A percentile compares a stretch with the other conserved stretches of the same genome.
phyloP scores from a whole-genome alignment of 495 filamentous ascomycete genomes.

The Penicillium ochrochloron region DNA sequence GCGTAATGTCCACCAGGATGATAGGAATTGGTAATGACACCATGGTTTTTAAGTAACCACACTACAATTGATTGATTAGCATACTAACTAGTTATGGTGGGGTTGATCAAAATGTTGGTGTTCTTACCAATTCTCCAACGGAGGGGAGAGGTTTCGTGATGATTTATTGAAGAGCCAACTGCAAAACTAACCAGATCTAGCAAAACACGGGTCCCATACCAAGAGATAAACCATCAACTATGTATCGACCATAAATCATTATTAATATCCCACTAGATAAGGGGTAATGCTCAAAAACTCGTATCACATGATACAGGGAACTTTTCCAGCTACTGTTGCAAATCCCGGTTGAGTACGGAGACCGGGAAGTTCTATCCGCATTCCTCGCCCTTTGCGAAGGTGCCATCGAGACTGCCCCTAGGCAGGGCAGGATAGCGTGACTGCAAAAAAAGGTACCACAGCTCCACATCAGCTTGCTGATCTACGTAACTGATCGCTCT shows the following conservation, averaged over 20 bases:
- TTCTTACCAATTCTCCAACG: no score
- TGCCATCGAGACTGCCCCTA: background rate
- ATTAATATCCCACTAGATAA: background rate
- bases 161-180: no score
- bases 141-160: no score
- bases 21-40: no score
- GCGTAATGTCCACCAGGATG: no score
- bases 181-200: no score
- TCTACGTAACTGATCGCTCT: background rate
- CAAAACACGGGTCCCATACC: no score
- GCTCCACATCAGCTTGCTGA: background rate
- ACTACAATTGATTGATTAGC: no score
- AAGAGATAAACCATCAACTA: background rate
- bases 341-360: background rate
- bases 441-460: background rate
- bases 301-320: background rate
- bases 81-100: no score
- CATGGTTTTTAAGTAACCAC: no score
- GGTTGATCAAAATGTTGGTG: no score
- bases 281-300: background rate
- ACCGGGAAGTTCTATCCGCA: slow-evolving; percentile 6
- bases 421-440: background rate
- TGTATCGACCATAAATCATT: background rate
- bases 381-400: slow-evolving; percentile 5
- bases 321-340: no score